phyloP scores from a whole-genome alignment of 75 land plant genomes.

The Isoetes taiwanensis region DNA sequence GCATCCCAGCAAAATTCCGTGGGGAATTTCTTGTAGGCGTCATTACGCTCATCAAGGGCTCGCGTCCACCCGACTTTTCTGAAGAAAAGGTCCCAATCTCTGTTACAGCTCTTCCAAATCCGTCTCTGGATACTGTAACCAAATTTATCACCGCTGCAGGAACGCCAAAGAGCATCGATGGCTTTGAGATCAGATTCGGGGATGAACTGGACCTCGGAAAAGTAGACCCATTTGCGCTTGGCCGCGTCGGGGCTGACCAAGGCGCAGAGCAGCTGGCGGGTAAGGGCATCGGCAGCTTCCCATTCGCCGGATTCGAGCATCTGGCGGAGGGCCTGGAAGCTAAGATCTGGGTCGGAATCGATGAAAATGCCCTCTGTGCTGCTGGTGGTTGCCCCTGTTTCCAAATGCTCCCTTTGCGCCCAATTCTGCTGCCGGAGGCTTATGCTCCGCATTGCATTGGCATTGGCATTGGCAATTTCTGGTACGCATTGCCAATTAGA shows the following conservation, averaged over 20 bases:
- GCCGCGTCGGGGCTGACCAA: slow-evolving; percentile 68
- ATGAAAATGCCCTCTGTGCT: too few relatives aligned
- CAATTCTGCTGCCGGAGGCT: too few relatives aligned
- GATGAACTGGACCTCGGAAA: slow-evolving; percentile 91
- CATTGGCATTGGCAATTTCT: too few relatives aligned
- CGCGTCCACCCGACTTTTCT: slow-evolving; percentile 80
- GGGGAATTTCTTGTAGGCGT: too few relatives aligned
- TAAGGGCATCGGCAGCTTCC: slow-evolving; percentile 70
- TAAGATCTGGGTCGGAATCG: slow-evolving; percentile 7
- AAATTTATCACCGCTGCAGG: slow-evolving; percentile 50
- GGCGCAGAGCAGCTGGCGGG: slow-evolving; percentile 74
- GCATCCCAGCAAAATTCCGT: too few relatives aligned
- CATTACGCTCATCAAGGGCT: too few relatives aligned
- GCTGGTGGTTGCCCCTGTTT: too few relatives aligned
- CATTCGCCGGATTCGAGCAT: slow-evolving; percentile 30
- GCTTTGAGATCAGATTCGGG: slow-evolving; percentile 33
- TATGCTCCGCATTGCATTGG: too few relatives aligned
- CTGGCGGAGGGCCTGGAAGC: slow-evolving; percentile 15
- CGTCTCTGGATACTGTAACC: slow-evolving; percentile 82
- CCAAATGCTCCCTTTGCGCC: too few relatives aligned
- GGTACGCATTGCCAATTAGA: too few relatives aligned
- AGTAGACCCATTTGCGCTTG: slow-evolving; percentile 88
- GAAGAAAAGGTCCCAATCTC: slow-evolving; percentile 64
- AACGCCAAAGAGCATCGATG: slow-evolving; percentile 65
- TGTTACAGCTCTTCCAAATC: slow-evolving; percentile 41